phyloP scores from a whole-genome alignment of 2,329 filamentous ascomycete genomes.

The Cladosporium sp. region DNA sequence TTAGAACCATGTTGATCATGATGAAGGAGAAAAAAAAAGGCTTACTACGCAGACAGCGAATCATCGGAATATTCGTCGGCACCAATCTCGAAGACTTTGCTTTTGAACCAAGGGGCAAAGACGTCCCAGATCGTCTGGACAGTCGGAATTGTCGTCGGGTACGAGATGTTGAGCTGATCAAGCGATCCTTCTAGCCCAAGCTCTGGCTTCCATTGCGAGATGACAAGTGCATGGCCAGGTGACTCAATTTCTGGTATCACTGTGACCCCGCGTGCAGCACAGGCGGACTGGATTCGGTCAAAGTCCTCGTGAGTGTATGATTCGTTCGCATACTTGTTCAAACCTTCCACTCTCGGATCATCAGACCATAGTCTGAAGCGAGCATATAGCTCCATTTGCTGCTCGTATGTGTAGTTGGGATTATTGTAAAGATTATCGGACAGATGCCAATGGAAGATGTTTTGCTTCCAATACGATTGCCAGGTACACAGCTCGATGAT shows the following conservation, averaged over 20 bases:
- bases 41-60: background rate
- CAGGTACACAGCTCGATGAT: conserved; percentile 56
- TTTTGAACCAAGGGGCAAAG: conserved; percentile 54
- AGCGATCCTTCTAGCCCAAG: conserved; percentile 45
- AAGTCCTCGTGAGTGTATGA: conserved; percentile 51
- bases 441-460: conserved; percentile 55
- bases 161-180: conserved; percentile 53
- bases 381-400: conserved; percentile 49
- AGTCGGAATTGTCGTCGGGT: conserved; percentile 52
- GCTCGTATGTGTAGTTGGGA: conserved; percentile 45
- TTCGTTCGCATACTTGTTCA: conserved; percentile 52
- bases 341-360: conserved; percentile 42
- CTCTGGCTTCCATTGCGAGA: conserved; percentile 58
- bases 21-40: background rate
- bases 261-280: conserved; percentile 53
- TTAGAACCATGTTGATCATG: background rate
- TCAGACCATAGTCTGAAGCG: conserved; percentile 54
- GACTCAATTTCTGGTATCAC: conserved; percentile 58
- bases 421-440: conserved; percentile 55
- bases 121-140: conserved; percentile 51
- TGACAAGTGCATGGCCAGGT: conserved; percentile 53
- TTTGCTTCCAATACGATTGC: conserved; percentile 59
- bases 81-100: conserved; percentile 53
- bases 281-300: conserved; percentile 49
- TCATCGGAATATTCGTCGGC: conserved; percentile 49